phyloP scores from a whole-genome alignment of 768 basidiomycete species.

The Filobasidium floriforme region DNA sequence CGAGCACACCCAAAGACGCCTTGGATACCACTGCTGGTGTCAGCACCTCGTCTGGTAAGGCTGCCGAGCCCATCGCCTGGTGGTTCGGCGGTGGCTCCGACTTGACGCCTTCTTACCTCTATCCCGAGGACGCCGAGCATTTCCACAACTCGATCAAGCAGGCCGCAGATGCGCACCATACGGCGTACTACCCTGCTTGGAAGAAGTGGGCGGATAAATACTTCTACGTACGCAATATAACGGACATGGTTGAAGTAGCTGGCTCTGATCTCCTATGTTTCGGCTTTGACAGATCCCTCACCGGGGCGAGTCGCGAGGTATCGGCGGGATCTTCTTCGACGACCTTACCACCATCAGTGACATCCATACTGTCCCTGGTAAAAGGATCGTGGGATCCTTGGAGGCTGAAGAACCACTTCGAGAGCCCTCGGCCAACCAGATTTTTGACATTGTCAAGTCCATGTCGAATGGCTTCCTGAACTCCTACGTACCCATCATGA shows the following conservation, averaged over 20 bases:
- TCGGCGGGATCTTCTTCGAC: conserved; percentile 96
- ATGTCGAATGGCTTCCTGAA: conserved; percentile 77
- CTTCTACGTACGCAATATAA: conserved; percentile 53
- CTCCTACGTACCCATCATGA: conserved; percentile 80
- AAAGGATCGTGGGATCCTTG: neutral
- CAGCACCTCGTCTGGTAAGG: conserved; percentile 32
- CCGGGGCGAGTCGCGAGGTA: conserved; percentile 70
- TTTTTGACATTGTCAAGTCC: conserved; percentile 66
- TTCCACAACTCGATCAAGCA: conserved; percentile 73
- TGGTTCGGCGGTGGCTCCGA: conserved; percentile 98
- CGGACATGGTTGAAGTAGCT: neutral
- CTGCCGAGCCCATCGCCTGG: conserved; percentile 68
- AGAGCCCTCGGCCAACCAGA: conserved; percentile 49
- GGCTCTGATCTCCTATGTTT: neutral
- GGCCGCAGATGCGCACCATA: conserved; percentile 67
- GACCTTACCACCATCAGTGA: conserved; percentile 61
- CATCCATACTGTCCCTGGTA: conserved; percentile 26
- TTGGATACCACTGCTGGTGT: conserved; percentile 42
- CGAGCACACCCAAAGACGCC: conserved; percentile 45
- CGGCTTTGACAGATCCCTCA: conserved; percentile 56
- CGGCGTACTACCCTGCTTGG: conserved; percentile 64
- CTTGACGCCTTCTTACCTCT: conserved; percentile 87
- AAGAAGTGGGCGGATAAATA: conserved; percentile 98
- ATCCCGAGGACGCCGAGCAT: conserved; percentile 72
- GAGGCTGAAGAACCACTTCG: conserved; percentile 42